Percentiles rank a stretch among this genome's conserved stretches.
Evolutionary conservation across 352 stramenopile genomes (phyloP).

Genomic region (Globisporangium canariense): DNA sequence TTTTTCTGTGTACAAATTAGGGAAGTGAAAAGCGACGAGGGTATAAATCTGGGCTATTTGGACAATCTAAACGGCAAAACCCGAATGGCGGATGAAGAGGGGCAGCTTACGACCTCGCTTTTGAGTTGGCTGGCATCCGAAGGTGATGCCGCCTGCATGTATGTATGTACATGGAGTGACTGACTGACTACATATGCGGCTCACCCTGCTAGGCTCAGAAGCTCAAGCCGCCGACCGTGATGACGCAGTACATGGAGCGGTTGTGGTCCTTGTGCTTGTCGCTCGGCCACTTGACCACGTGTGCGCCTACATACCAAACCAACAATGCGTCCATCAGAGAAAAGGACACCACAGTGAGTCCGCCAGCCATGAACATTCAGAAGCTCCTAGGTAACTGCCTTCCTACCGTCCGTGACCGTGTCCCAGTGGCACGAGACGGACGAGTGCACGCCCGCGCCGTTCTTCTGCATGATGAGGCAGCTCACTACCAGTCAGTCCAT

Average conservation of each 20-base stretch:
- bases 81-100: no score
- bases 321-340: neutral
- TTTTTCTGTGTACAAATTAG: no score
- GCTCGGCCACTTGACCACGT: constrained; percentile 86
- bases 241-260: constrained; percentile 87
- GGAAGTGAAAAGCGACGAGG: no score
- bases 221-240: constrained; percentile 81
- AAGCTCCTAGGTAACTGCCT: neutral
- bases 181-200: no score
- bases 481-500: constrained; percentile 44
- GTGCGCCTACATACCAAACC: constrained; percentile 52
- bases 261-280: constrained; percentile 91
- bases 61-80: no score
- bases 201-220: constrained; percentile 35
- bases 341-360: neutral
- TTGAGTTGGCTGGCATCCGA: no score
- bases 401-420: constrained; percentile 81
- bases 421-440: constrained; percentile 91
- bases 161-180: no score
- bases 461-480: constrained; percentile 93
- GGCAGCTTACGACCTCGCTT: no score
- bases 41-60: no score
- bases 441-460: constrained; percentile 88
- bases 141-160: no score
- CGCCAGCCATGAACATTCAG: neutral